A percentile compares a stretch with the other conserved stretches of the same genome.
These are phyloP conservation scores for Fusarium irregulare DNA, from an alignment of 2,329 filamentous ascomycete species.

Conservation along the genomic window DNA sequence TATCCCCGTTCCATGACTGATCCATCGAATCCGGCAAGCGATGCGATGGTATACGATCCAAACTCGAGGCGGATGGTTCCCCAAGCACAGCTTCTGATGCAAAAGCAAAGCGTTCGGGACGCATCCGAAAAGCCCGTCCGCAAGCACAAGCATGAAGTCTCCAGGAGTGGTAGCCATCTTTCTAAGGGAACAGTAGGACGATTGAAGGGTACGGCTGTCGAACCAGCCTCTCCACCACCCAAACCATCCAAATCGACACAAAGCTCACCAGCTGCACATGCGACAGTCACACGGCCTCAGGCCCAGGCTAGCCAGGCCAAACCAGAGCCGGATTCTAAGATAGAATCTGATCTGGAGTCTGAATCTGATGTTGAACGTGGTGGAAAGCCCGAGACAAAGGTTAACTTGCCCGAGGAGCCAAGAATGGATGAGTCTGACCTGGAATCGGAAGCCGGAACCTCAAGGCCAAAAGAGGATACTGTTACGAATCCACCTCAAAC, in stretches of 20 bases:
- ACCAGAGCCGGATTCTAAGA: constrained; percentile 3
- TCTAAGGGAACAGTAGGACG: constrained; percentile 66
- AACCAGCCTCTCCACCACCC: constrained; percentile 34
- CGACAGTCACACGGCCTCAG: constrained; percentile 4
- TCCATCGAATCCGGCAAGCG: constrained; percentile 52
- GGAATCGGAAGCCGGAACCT: constrained; percentile 3
- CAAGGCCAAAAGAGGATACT: not conserved
- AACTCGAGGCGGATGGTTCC: constrained; percentile 73
- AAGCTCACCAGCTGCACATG: not conserved
- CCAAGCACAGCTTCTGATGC: constrained; percentile 55
- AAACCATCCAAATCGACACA: constrained; percentile 45
- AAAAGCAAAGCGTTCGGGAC: constrained; percentile 56
- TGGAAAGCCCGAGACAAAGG: not conserved
- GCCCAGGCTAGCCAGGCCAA: constrained; percentile 1
- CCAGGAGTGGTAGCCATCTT: constrained; percentile 59
- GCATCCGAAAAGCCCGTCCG: constrained; percentile 53
- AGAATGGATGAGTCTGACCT: constrained; percentile 10
- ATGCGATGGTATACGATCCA: constrained; percentile 70
- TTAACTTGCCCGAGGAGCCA: constrained; percentile 4
- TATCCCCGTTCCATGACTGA: constrained; percentile 62
- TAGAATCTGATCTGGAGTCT: constrained; percentile 27
- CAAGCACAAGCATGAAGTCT: constrained; percentile 56
- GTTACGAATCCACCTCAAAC: not conserved
- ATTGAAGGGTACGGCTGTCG: constrained; percentile 61
- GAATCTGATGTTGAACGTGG: constrained; percentile 12